phyloP scores from a whole-genome alignment of 2,329 filamentous ascomycete species.

The Fusarium pseudonygamai region DNA sequence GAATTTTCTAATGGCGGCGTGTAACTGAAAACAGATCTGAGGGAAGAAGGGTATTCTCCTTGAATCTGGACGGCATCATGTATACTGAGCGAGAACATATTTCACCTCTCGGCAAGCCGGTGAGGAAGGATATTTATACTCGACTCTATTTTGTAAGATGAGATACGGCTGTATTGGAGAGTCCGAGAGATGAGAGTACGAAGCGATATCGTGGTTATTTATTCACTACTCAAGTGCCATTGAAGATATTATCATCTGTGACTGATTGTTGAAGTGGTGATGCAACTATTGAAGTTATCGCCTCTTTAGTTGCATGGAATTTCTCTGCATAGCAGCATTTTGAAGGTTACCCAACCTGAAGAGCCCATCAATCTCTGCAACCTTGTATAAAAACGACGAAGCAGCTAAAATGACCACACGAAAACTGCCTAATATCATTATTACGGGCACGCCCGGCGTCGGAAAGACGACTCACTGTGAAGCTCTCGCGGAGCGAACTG shows the following conservation, averaged over 20 bases:
- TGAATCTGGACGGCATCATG: constrained; percentile 41
- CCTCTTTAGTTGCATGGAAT: constrained; percentile 36
- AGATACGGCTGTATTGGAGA: constrained; percentile 40
- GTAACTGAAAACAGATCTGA: constrained; percentile 38
- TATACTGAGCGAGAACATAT: constrained; percentile 33
- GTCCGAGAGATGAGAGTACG: constrained; percentile 32
- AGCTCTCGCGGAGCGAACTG: constrained; percentile 77
- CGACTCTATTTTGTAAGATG: constrained; percentile 40
- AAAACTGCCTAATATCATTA: constrained; percentile 83
- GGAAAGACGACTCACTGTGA: constrained; percentile 96
- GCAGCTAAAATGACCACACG: constrained; percentile 51
- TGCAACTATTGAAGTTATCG: constrained; percentile 18
- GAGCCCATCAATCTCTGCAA: constrained; percentile 39
- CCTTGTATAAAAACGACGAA: background rate
- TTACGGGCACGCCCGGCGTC: constrained; percentile 94
- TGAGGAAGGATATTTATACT: constrained; percentile 14
- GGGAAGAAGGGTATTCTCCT: constrained; percentile 16
- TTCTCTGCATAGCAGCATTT: constrained; percentile 13
- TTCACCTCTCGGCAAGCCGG: constrained; percentile 32
- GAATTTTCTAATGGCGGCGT: constrained; percentile 41
- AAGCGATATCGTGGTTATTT: constrained; percentile 37
- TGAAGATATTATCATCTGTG: background rate
- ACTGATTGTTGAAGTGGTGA: background rate
- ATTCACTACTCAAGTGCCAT: background rate
- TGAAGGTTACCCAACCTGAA: constrained; percentile 7